Conservation (phyloP, 23 red algal genomes). For the Agarophyton chilense region DNA sequence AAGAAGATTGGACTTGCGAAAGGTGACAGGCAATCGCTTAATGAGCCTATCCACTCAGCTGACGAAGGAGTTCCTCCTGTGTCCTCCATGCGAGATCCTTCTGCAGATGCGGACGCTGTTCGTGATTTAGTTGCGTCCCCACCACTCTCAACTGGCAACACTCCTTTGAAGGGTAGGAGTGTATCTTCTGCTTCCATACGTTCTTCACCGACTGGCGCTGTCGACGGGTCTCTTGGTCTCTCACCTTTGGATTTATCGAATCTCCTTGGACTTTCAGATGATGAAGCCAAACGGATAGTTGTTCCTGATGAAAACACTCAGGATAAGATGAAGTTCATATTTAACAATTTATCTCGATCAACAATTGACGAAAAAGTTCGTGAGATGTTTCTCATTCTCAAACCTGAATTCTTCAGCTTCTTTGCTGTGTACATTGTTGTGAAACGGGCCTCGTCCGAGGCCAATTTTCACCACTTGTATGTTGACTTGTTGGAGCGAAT, state of each 20-base stretch:
- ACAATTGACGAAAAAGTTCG: conserved; percentile 88
- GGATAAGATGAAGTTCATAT: conserved; percentile 97
- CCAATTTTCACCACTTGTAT: conserved; percentile 93
- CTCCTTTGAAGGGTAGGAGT: conserved; percentile 25
- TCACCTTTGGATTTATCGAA: conserved; percentile 51
- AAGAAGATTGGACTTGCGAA: conserved; percentile 20
- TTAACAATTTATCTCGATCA: conserved; percentile 88
- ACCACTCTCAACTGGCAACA: conserved; percentile 19
- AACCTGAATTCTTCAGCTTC: conserved; percentile 56
- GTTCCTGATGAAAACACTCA: conserved; percentile 78
- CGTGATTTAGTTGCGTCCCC: conserved; percentile 28
- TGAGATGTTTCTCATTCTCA: conserved; percentile 73
- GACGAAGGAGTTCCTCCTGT: conserved; percentile 27
- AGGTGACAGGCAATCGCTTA: conserved; percentile 9
- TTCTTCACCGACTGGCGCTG: conserved; percentile 14
- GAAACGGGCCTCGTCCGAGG: conserved; percentile 91
- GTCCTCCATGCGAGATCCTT: conserved; percentile 31
- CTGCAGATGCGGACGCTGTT: conserved; percentile 27
- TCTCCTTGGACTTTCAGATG: conserved; percentile 41
- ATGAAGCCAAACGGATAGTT: conserved; percentile 41
- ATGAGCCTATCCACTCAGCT: conserved; percentile 22
- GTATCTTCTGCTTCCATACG: conserved; percentile 2
- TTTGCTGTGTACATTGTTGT: conserved; percentile 95
- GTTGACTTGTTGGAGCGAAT: conserved; percentile 78
- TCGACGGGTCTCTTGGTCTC: conserved; percentile 39